These are phyloP conservation scores for Trametes cingulata DNA, from an alignment of 768 basidiomycete species.

Conservation along the genomic window DNA sequence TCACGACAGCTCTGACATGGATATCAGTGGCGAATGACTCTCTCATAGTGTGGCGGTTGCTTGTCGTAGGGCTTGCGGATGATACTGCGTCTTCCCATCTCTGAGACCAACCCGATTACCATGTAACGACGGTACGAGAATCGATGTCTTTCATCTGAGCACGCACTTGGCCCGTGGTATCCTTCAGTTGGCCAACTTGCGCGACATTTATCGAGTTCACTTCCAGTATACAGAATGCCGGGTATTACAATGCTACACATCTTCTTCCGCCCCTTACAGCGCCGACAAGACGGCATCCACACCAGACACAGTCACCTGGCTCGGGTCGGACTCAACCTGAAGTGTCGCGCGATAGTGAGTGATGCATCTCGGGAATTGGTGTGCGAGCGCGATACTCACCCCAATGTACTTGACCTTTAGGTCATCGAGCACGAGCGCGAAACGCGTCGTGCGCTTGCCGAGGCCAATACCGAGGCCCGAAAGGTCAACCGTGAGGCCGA, in stretches of 20 bases:
- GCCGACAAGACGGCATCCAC: slow-evolving; percentile 43
- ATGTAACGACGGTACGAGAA: too few species aligned
- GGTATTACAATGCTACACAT: not conserved
- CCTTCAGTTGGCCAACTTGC: too few species aligned
- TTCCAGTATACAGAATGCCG: not conserved
- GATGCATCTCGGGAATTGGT: not conserved
- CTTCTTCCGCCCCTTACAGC: slow-evolving; percentile 15
- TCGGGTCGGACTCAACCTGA: slow-evolving; percentile 33
- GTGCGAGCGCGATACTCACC: slow-evolving; percentile 14
- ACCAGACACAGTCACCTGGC: slow-evolving; percentile 36
- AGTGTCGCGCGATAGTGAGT: not conserved
- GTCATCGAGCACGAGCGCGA: slow-evolving; percentile 66
- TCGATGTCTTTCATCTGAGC: too few species aligned
- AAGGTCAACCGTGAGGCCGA: slow-evolving; percentile 55
- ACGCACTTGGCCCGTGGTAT: too few species aligned
- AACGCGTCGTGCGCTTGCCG: slow-evolving; percentile 46
- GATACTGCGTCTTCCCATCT: too few species aligned
- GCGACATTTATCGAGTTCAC: too few species aligned
- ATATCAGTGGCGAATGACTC: not conserved
- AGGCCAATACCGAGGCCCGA: slow-evolving; percentile 34
- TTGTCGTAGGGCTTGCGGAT: too few species aligned
- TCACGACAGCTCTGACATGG: slow-evolving; percentile 4
- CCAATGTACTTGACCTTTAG: slow-evolving; percentile 65
- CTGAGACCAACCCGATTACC: too few species aligned
- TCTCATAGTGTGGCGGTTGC: too few species aligned